Conservation (phyloP, 441 rosid genomes). For the Viola pubescens region DNA sequence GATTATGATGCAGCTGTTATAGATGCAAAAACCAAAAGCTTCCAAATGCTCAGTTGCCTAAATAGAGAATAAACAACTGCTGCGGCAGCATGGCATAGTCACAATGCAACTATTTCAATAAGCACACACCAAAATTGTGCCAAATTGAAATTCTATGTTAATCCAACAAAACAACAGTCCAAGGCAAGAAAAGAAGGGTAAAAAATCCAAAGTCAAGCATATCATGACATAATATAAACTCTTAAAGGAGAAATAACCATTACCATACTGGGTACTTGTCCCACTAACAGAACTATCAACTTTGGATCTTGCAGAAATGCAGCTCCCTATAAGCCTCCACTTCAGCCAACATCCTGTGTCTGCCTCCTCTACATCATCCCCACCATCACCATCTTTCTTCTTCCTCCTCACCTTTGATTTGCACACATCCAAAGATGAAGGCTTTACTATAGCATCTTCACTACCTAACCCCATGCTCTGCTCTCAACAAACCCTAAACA, state of each 20-base stretch:
- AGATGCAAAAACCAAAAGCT: too few relatives aligned
- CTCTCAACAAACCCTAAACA: slow-evolving; percentile 28
- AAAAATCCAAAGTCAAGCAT: not conserved
- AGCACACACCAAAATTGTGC: too few relatives aligned
- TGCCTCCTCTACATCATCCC: slow-evolving; percentile 26
- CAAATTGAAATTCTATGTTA: too few relatives aligned
- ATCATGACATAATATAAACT: not conserved
- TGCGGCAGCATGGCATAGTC: too few relatives aligned
- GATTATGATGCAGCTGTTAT: too few relatives aligned
- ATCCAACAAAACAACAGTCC: not conserved
- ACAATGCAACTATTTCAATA: too few relatives aligned
- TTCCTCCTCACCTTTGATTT: slow-evolving; percentile 44
- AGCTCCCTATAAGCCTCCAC: slow-evolving; percentile 64
- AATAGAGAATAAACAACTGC: too few relatives aligned
- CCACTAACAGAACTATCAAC: slow-evolving; percentile 79
- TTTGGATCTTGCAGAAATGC: slow-evolving; percentile 88
- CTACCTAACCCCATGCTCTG: slow-evolving; percentile 38
- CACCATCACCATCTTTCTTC: slow-evolving; percentile 36
- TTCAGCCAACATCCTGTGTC: slow-evolving; percentile 73
- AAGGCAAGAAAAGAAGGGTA: not conserved
- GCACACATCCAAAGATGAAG: slow-evolving; percentile 29
- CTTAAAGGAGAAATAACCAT: slow-evolving; percentile 13
- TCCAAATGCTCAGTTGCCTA: too few relatives aligned
- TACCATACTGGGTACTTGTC: slow-evolving; percentile 62
- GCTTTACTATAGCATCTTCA: slow-evolving; percentile 34